Base-by-base conservation (phyloP, 1,139 yeast genomes). In the Eremothecium coryli region DNA sequence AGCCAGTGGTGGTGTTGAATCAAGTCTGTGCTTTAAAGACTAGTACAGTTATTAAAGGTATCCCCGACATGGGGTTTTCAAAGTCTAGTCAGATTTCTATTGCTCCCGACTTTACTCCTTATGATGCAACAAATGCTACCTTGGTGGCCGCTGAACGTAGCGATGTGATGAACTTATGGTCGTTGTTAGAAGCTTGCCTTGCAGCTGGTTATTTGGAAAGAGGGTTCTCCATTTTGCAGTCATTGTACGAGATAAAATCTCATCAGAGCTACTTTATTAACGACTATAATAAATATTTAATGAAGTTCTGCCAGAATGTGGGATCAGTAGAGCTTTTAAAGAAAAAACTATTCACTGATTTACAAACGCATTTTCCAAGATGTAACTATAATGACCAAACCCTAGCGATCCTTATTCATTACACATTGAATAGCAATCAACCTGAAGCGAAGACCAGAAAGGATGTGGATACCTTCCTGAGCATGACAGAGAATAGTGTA, bases 131-230 rank as follows among this genome's bases (percentile, higher is more conserved):
- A 1, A 46, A 44, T 7, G 44, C 49, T 2, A 35, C 47, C 3
- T 42, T 41, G 2, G 35, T 69, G 28, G 63, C 70, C 25, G 68
- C 71, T 0, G 68, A 66, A 46, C 70, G 76, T 3, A 70, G 70
- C 47, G 81, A 76, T 40, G 71, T 75, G 22, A 64, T 70, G 35
- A 84, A 81, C 49, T 63, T 82, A 12, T 84, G 85, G 73, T 72
- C 90, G 1, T 60, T 86, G 23, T 64, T 85, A 26, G 95, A 85
- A 49, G 94, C 94, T 0, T 79, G 93, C 45, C 55, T 88, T 25
- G 71, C 75, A 30, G 70, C 82, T 22, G 71, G 70, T 36, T 82
- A 82, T 51, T 73, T 71, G 46, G 71, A 69, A 22, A 66, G 96
- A 46, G 95, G 95, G 0, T 76, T 73, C 45, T 64, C 76, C 21